Conservation (phyloP, 129 eudicot species). For the Flaveria linearis region DNA sequence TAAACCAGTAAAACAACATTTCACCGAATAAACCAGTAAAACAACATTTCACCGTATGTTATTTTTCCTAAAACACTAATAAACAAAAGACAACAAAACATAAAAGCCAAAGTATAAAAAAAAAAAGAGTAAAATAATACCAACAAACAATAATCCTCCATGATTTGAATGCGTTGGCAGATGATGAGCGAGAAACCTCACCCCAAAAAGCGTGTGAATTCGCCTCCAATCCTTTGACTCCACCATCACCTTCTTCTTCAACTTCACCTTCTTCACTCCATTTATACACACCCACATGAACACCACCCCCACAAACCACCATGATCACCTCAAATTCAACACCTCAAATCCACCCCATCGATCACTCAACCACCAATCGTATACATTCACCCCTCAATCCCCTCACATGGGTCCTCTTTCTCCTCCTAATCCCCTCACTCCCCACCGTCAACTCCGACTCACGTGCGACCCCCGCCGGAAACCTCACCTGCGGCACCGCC, state of each 20-base stretch:
- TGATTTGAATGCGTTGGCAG: conserved; percentile 10
- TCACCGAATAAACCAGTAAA: too few relatives aligned
- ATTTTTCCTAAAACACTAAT: too few relatives aligned
- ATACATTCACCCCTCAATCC: neutral
- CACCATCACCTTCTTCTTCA: neutral
- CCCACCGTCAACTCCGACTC: conserved; percentile 46
- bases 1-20: too few relatives aligned
- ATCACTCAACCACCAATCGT: neutral
- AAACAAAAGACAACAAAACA: too few relatives aligned
- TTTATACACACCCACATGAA: conserved; percentile 27
- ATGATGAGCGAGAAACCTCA: neutral
- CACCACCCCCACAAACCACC: neutral
- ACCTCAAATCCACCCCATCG: neutral
- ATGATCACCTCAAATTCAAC: conserved; percentile 12
- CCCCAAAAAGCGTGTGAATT: conserved; percentile 38
- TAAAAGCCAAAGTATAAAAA: too few relatives aligned
- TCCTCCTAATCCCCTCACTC: conserved; percentile 14
- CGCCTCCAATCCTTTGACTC: conserved; percentile 34
- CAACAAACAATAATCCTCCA: neutral
- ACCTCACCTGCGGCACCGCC: conserved; percentile 42
- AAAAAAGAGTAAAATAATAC: neutral
- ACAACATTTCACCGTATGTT: too few relatives aligned
- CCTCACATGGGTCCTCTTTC: conserved; percentile 15
- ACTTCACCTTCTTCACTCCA: conserved; percentile 24
- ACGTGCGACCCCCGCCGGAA: conserved; percentile 50